Evolutionary conservation across 345 rosid genomes (phyloP).

Genomic region (Brassica juncea): DNA sequence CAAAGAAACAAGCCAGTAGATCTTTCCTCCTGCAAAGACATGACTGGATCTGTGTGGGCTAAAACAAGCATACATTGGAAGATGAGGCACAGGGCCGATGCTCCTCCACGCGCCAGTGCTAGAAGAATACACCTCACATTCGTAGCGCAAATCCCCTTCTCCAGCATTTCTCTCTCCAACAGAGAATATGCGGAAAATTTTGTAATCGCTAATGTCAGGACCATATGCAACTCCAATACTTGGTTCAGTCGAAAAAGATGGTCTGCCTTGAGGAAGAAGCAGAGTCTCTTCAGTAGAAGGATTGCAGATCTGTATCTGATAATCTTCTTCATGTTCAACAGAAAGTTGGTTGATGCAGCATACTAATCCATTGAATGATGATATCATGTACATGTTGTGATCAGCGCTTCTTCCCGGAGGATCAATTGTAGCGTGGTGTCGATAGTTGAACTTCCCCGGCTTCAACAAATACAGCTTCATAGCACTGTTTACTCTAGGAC

Average conservation of each 20-base stretch:
- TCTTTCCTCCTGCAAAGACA: slow-evolving; percentile 31
- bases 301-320: slow-evolving; percentile 1
- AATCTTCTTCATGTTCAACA: not conserved
- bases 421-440: not conserved
- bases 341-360: slow-evolving; percentile 8
- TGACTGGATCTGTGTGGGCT: slow-evolving; percentile 16
- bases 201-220: slow-evolving; percentile 34
- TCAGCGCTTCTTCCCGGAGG: not conserved
- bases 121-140: slow-evolving; percentile 45
- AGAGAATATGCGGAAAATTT: slow-evolving; percentile 40
- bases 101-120: slow-evolving; percentile 40
- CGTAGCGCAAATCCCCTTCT: not conserved
- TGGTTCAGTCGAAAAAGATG: slow-evolving; percentile 25
- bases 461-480: not conserved
- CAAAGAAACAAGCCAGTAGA: slow-evolving; percentile 40
- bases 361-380: slow-evolving; percentile 5
- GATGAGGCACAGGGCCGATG: slow-evolving; percentile 34
- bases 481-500: not conserved
- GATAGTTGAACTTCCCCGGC: not conserved
- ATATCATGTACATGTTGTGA: not conserved
- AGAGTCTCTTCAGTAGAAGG: not conserved
- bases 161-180: not conserved
- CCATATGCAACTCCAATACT: slow-evolving; percentile 41
- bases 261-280: slow-evolving; percentile 1
- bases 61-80: slow-evolving; percentile 19